Evolutionary conservation across 2,329 filamentous ascomycete species (phyloP).

Genomic region (Nannizziopsis arthrosporioides): DNA sequence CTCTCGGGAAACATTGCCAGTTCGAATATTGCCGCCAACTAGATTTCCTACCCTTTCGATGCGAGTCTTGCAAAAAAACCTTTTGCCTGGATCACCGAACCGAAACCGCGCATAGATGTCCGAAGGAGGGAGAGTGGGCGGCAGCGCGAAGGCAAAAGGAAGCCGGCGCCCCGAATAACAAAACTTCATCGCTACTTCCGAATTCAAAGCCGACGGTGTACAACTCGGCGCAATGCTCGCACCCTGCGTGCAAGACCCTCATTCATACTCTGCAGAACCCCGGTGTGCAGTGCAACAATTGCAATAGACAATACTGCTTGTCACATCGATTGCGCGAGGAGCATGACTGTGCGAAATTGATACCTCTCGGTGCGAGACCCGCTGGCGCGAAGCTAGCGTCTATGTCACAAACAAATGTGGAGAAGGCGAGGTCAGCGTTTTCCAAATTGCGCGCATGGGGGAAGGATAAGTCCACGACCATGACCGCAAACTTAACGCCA

Average conservation of each 20-base stretch:
- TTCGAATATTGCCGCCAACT: slow-evolving; percentile 84
- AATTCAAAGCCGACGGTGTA: slow-evolving; percentile 44
- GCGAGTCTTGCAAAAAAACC: slow-evolving; percentile 71
- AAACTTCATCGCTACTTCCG: slow-evolving; percentile 16
- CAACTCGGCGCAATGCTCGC: slow-evolving; percentile 42
- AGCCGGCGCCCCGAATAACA: slow-evolving; percentile 18
- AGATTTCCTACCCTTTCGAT: slow-evolving; percentile 89
- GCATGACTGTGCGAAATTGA: slow-evolving; percentile 69
- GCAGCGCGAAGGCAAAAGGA: slow-evolving; percentile 34
- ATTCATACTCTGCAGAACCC: slow-evolving; percentile 42
- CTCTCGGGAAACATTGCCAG: slow-evolving; percentile 85
- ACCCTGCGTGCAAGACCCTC: slow-evolving; percentile 40
- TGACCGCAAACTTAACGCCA: slow-evolving; percentile 51
- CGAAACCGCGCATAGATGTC: slow-evolving; percentile 65
- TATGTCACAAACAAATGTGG: slow-evolving; percentile 38
- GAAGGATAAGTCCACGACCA: slow-evolving; percentile 56
- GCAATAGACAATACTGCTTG: slow-evolving; percentile 41
- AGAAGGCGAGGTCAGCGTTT: slow-evolving; percentile 62
- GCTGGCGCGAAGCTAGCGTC: slow-evolving; percentile 22
- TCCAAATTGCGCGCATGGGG: slow-evolving; percentile 72
- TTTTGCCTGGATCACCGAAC: slow-evolving; percentile 91
- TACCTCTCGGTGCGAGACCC: slow-evolving; percentile 46
- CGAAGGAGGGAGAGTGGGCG: slow-evolving; percentile 51
- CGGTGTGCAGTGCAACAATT: slow-evolving; percentile 40
- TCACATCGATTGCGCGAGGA: slow-evolving; percentile 48